Conservation (phyloP, 176 grass and related monocot species). For the Coix lacrymajobi region DNA sequence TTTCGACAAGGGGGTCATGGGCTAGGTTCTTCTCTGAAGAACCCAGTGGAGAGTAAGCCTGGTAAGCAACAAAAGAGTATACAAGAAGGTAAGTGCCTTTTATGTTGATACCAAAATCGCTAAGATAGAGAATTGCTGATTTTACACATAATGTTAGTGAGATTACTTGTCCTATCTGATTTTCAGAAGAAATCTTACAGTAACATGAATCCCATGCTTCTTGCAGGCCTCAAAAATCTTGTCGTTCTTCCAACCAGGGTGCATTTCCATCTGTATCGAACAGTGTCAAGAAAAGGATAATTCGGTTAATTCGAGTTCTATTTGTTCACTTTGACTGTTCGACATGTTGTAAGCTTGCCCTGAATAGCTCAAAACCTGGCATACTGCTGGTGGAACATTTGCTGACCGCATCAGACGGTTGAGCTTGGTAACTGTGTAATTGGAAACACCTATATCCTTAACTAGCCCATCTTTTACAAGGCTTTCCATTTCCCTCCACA, state of each 20-base stretch:
- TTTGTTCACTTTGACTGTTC: background rate
- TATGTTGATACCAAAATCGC: background rate
- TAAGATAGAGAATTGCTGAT: background rate
- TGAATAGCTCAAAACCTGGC: conserved; percentile 49
- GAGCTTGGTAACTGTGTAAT: conserved; percentile 63
- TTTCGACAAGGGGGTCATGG: conserved; percentile 50
- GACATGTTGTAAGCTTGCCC: background rate
- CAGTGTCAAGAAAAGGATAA: background rate
- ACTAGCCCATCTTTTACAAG: conserved; percentile 60
- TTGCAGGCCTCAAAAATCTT: conserved; percentile 73
- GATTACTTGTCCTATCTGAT: background rate
- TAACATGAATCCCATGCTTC: conserved; percentile 66
- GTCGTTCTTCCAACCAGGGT: conserved; percentile 83
- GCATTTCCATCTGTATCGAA: conserved; percentile 69
- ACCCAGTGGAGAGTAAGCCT: conserved; percentile 80
- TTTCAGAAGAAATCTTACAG: conserved; percentile 44
- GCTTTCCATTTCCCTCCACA: conserved; percentile 79
- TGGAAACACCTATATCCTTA: conserved; percentile 64
- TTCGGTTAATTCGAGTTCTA: background rate
- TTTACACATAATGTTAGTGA: background rate
- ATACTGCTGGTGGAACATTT: conserved; percentile 51
- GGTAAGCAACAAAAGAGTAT: background rate
- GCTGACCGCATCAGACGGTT: conserved; percentile 43
- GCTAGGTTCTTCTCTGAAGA: conserved; percentile 56
- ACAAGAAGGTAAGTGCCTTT: background rate